Percentiles rank a stretch among this genome's conserved stretches.
phyloP scores from a whole-genome alignment of 768 basidiomycete species.

The Ephemerocybe angulata region DNA sequence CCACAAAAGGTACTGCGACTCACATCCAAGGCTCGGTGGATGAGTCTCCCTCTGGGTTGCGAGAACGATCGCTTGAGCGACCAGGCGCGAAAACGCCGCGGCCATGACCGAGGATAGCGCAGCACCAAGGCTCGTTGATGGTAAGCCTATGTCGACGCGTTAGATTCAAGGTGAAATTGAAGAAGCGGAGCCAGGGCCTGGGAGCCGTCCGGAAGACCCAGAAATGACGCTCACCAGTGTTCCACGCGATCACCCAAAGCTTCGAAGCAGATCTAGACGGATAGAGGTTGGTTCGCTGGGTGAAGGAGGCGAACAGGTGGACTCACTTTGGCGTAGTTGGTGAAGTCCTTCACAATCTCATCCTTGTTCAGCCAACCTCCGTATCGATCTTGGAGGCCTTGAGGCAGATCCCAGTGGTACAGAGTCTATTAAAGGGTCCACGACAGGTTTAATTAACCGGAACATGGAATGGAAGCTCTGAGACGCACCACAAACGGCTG shows the following conservation, averaged over 20 bases:
- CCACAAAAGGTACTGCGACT: constrained; percentile 22
- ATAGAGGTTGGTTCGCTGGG: background rate
- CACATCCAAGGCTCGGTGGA: constrained; percentile 70
- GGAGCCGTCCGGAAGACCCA: background rate
- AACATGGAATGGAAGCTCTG: background rate
- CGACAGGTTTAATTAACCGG: background rate
- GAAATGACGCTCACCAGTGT: constrained; percentile 47
- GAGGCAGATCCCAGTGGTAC: constrained; percentile 80
- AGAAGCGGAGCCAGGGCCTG: constrained; percentile 4
- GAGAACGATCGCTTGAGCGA: constrained; percentile 58
- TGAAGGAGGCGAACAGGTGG: background rate
- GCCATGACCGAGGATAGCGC: constrained; percentile 67
- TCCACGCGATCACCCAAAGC: constrained; percentile 74
- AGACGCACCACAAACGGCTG: constrained; percentile 60
- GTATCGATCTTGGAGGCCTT: constrained; percentile 69
- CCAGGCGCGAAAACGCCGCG: constrained; percentile 71
- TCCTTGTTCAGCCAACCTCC: constrained; percentile 73
- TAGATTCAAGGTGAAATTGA: constrained; percentile 5
- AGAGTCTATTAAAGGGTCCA: constrained; percentile 44
- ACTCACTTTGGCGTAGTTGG: constrained; percentile 52
- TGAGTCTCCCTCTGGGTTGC: constrained; percentile 59
- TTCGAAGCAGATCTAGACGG: constrained; percentile 60
- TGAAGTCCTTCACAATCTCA: constrained; percentile 64
- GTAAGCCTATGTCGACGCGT: constrained; percentile 51
- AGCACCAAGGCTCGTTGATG: constrained; percentile 75